phyloP scores from a whole-genome alignment of 2,329 filamentous ascomycete species.

The Aspergillus sclerotialis region DNA sequence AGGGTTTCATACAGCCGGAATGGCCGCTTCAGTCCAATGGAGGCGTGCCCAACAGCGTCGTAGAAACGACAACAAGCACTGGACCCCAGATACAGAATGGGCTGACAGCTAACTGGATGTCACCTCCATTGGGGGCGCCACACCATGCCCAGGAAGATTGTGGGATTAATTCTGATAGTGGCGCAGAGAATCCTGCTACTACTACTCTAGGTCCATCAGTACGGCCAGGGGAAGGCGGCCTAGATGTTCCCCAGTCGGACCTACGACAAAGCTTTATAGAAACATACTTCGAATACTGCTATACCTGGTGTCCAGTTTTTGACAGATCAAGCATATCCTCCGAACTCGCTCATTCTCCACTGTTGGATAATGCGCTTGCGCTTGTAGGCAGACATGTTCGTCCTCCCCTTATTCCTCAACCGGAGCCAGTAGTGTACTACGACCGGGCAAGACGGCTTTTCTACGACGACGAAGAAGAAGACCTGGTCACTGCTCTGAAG shows the following conservation, averaged over 20 bases:
- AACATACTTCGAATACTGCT: slow-evolving; percentile 39
- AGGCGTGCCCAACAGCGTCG: too few relatives aligned
- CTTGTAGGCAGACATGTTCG: slow-evolving; percentile 34
- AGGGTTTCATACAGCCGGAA: too few relatives aligned
- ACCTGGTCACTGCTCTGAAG: slow-evolving; percentile 28
- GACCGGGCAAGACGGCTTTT: slow-evolving; percentile 31
- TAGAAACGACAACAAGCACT: too few relatives aligned
- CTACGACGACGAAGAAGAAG: slow-evolving; percentile 33
- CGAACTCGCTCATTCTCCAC: slow-evolving; percentile 18
- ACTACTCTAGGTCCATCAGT: neutral
- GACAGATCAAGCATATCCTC: slow-evolving; percentile 23
- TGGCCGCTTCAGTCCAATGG: too few relatives aligned
- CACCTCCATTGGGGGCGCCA: too few relatives aligned
- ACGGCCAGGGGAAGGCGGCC: neutral
- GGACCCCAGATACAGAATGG: too few relatives aligned
- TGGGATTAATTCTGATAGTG: too few relatives aligned
- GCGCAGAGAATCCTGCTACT: neutral
- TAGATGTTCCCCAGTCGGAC: slow-evolving; percentile 9
- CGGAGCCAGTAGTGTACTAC: slow-evolving; percentile 32
- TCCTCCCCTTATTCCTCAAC: slow-evolving; percentile 34
- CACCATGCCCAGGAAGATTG: too few relatives aligned
- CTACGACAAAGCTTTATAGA: slow-evolving; percentile 37
- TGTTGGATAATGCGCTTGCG: slow-evolving; percentile 25
- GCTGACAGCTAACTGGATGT: too few relatives aligned
- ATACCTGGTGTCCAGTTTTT: slow-evolving; percentile 38